Percentiles rank a stretch among this genome's conserved stretches.
These are phyloP conservation scores for Bipolaris bicolor DNA, from an alignment of 2,329 filamentous ascomycete species.

Conservation along the genomic window DNA sequence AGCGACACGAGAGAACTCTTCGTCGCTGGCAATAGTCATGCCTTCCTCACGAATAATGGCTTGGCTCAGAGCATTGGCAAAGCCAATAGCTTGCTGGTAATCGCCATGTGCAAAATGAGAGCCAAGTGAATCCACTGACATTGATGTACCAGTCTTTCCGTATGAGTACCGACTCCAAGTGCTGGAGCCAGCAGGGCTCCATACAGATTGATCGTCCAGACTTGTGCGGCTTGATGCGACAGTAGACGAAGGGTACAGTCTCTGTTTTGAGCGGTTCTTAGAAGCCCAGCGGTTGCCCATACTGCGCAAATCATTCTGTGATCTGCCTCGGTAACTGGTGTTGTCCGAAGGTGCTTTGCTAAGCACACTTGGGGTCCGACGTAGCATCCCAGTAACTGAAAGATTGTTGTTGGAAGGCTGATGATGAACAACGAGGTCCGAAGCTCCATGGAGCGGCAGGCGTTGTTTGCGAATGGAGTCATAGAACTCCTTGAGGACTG, in stretches of 20 bases:
- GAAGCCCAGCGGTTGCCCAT: conserved; percentile 77
- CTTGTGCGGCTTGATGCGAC: conserved; percentile 92
- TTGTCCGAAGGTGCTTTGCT: conserved; percentile 92
- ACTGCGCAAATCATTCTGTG: conserved; percentile 65
- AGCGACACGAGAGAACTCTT: conserved; percentile 65
- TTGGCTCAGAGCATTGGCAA: conserved; percentile 94
- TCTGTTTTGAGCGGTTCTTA: conserved; percentile 82
- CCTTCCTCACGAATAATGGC: conserved; percentile 92
- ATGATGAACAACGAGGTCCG: conserved; percentile 56
- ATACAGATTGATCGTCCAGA: conserved; percentile 89
- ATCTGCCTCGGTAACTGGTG: conserved; percentile 73
- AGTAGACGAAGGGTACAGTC: conserved; percentile 76
- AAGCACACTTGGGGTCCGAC: conserved; percentile 85
- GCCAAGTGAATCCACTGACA: conserved; percentile 89
- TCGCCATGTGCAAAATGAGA: conserved; percentile 77
- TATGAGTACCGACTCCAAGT: conserved; percentile 95
- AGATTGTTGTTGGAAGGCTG: conserved; percentile 64
- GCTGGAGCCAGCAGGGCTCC: conserved; percentile 90
- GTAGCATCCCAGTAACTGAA: conserved; percentile 74
- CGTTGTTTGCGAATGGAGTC: conserved; percentile 83
- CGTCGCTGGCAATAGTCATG: conserved; percentile 59
- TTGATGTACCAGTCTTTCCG: conserved; percentile 86
- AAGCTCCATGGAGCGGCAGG: conserved; percentile 81
- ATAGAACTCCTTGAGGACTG: conserved; percentile 91
- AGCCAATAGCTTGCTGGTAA: conserved; percentile 95